Base-by-base conservation (phyloP, 176 grass and related monocot genomes). In the Poa pratensis region DNA sequence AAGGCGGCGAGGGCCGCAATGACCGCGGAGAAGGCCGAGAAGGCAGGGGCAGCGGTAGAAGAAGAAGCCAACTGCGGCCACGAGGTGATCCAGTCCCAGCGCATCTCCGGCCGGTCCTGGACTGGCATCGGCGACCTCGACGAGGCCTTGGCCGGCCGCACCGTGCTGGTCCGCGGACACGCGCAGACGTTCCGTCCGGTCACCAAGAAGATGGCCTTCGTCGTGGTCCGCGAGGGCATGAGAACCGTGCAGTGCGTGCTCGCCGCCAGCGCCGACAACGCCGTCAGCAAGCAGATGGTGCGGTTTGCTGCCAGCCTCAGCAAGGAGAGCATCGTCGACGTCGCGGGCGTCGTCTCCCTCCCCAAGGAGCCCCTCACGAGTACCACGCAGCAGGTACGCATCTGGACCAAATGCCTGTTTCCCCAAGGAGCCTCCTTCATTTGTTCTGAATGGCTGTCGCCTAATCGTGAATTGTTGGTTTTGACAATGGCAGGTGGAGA, bases 371-470 rank as follows among this genome's bases (percentile, higher is more conserved):
- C 95, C 28, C 84, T 94, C 85, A 94, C 91, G 84, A 85, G 84
- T n/a, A 97, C 95, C 40, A 94, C 92, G 15, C 95, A 97, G 81
- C 72, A 94, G 95, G 95, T 97, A 30, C 90, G 94, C 88, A 92
- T 67, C 7, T 8, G 22, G 28, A 30, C 28, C 28, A 30, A 30
- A 30, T 30, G 28, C 28, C 28, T 30, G 28, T 30, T n/a, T n/a
- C n/a, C n/a, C n/a, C n/a, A n/a, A n/a, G n/a, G n/a, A n/a, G n/a
- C n/a, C n/a, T n/a, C n/a, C n/a, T n/a, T n/a, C 28, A 30, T 1
- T 30, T 30, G 28, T 30, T 30, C 28, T 2, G 28, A 30, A 30
- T 30, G 28, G 2, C 28, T 30, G 28, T 30, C 28, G 28, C 28
- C 28, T 30, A 30, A 30, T 30, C 28, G 28, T 30, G 28, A 30